Percentiles rank a stretch among this genome's conserved stretches.
These are phyloP conservation scores for Pythium utonaiense DNA, from an alignment of 352 stramenopile species.

Conservation along the genomic window DNA sequence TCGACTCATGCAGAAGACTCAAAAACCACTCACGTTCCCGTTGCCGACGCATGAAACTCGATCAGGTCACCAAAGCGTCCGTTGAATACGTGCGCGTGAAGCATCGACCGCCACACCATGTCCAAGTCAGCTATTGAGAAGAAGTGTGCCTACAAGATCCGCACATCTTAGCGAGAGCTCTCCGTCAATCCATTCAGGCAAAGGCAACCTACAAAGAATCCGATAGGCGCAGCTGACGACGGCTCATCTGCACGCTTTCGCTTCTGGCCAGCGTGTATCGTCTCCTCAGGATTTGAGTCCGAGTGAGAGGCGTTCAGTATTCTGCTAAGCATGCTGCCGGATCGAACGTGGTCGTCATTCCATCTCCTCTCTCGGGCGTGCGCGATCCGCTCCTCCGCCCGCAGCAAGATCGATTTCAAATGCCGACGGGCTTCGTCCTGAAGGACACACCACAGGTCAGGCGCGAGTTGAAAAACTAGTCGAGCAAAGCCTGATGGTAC, in stretches of 20 bases:
- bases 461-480: background rate
- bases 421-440: slow-evolving; percentile 17
- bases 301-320: slow-evolving; percentile 15
- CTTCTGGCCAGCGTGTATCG: slow-evolving; percentile 23
- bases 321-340: slow-evolving; percentile 10
- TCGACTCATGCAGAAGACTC: background rate
- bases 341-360: slow-evolving; percentile 1
- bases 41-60: slow-evolving; percentile 40
- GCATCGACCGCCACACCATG: slow-evolving; percentile 39
- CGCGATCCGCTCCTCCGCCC: slow-evolving; percentile 7
- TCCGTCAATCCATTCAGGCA: no score
- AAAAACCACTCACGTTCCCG: slow-evolving; percentile 38
- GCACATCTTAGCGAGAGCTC: no score
- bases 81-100: slow-evolving; percentile 40
- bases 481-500: slow-evolving; percentile 18
- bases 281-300: slow-evolving; percentile 2
- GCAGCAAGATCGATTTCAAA: slow-evolving; percentile 15
- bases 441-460: background rate
- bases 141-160: slow-evolving; percentile 30
- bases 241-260: slow-evolving; percentile 21
- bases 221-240: background rate
- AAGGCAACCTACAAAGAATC: slow-evolving; percentile 27
- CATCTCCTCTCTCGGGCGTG: background rate
- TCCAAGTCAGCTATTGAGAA: slow-evolving; percentile 39
- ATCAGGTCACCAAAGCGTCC: slow-evolving; percentile 34